phyloP scores from a whole-genome alignment of 2,329 filamentous ascomycete genomes.

The Penicillium palitans region DNA sequence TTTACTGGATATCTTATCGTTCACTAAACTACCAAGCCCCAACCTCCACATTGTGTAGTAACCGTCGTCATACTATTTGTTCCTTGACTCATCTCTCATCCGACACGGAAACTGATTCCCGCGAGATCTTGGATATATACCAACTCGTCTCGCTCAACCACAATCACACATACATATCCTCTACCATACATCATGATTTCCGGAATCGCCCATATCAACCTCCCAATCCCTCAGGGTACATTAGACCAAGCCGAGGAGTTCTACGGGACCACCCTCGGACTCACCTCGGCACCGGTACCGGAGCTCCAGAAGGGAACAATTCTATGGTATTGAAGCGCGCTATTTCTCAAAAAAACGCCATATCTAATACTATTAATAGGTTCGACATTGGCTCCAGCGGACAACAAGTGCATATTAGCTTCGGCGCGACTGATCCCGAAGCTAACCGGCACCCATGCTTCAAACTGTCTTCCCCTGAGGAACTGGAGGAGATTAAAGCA shows the following conservation, averaged over 20 bases:
- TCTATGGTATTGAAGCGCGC: slow-evolving; percentile 50
- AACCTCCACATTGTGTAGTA: neutral
- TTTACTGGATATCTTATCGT: neutral
- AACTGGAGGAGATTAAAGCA: slow-evolving; percentile 50
- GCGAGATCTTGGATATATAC: neutral
- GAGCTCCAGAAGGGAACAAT: slow-evolving; percentile 52
- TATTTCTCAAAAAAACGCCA: neutral
- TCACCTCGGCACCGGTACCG: slow-evolving; percentile 56
- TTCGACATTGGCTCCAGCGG: slow-evolving; percentile 57
- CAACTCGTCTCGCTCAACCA: neutral
- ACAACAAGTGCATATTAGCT: slow-evolving; percentile 59
- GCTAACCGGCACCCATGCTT: slow-evolving; percentile 62
- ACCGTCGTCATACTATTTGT: neutral
- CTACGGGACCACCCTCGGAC: slow-evolving; percentile 58
- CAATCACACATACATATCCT: neutral
- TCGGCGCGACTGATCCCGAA: slow-evolving; percentile 43
- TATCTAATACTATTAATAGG: slow-evolving; percentile 25
- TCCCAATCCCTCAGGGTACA: slow-evolving; percentile 57
- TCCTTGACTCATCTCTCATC: neutral
- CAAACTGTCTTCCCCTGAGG: slow-evolving; percentile 49
- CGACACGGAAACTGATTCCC: slow-evolving; percentile 11
- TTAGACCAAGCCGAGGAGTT: slow-evolving; percentile 55
- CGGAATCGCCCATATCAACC: slow-evolving; percentile 59
- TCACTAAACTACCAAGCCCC: neutral
- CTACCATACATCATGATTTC: slow-evolving; percentile 47